Evolutionary conservation across 2,329 filamentous ascomycete genomes (phyloP).

Genomic region (Cercospora zeae-maydis): DNA sequence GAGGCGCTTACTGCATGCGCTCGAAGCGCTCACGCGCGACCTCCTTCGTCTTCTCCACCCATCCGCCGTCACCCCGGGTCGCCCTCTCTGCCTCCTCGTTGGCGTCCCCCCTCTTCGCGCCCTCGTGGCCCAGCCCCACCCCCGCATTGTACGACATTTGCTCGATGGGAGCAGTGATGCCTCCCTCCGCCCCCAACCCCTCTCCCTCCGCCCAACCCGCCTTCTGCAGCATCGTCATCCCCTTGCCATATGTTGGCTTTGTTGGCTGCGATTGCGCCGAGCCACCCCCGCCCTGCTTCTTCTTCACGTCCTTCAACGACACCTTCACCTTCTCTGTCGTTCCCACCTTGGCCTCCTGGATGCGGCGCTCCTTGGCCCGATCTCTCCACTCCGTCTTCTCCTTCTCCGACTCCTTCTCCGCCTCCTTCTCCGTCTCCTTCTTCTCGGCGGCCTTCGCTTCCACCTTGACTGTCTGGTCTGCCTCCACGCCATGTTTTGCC

Average conservation of each 20-base stretch:
- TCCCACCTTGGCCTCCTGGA: constrained; percentile 54
- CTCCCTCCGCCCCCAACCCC: constrained; percentile 60
- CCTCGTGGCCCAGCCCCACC: constrained; percentile 66
- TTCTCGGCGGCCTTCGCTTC: background rate
- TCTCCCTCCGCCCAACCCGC: constrained; percentile 67
- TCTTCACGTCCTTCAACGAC: constrained; percentile 28
- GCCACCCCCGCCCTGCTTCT: background rate
- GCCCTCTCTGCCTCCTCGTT: constrained; percentile 59
- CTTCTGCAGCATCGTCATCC: constrained; percentile 57
- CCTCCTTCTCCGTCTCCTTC: background rate
- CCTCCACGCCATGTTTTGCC: constrained; percentile 17
- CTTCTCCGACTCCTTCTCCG: background rate
- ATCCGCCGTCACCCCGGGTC: constrained; percentile 54
- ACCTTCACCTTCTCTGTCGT: constrained; percentile 21
- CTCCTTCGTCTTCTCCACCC: constrained; percentile 62
- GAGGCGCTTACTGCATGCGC: constrained; percentile 41
- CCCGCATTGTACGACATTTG: constrained; percentile 64
- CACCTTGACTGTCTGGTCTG: constrained; percentile 23
- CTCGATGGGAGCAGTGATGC: constrained; percentile 61
- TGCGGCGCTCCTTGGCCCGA: constrained; percentile 63
- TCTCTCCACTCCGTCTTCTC: constrained; percentile 53
- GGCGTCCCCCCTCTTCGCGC: constrained; percentile 67
- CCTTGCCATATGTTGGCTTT: constrained; percentile 35
- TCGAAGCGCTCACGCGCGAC: constrained; percentile 65
- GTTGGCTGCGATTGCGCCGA: constrained; percentile 2